A percentile compares a stretch with the other conserved stretches of the same genome.
phyloP scores from a whole-genome alignment of 2,329 filamentous ascomycete species.

The Lasiodiplodia citricola region DNA sequence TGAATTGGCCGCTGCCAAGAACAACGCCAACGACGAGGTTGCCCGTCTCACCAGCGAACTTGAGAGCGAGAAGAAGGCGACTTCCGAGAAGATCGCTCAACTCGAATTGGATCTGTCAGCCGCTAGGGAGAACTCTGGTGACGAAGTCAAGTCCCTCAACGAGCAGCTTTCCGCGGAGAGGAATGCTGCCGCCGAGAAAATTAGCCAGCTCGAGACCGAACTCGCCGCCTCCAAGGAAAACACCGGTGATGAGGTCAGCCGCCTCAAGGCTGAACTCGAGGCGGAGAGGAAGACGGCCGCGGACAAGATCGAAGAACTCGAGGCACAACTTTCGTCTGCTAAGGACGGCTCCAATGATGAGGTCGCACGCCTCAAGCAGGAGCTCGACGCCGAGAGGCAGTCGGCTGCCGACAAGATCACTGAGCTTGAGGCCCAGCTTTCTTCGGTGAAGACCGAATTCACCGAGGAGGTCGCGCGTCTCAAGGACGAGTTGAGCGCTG shows the following conservation, averaged over 20 bases:
- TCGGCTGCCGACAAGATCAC: conserved; percentile 18
- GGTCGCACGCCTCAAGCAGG: conserved; percentile 6
- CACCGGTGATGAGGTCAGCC: conserved; percentile 10
- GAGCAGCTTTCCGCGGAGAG: conserved; percentile 11
- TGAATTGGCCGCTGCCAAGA: conserved; percentile 11
- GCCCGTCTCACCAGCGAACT: conserved; percentile 9
- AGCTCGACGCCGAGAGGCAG: conserved; percentile 19
- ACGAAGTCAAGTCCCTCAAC: conserved; percentile 6
- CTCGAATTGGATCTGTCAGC: conserved; percentile 15
- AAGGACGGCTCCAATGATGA: not conserved
- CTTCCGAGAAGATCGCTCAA: conserved; percentile 4
- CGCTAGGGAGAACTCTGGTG: conserved; percentile 5
- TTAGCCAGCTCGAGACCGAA: conserved; percentile 20
- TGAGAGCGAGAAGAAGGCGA: conserved; percentile 14
- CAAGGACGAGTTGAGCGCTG: conserved; percentile 14
- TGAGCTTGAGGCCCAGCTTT: conserved; percentile 20
- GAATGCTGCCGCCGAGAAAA: conserved; percentile 23
- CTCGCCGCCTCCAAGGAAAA: conserved; percentile 14
- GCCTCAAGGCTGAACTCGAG: conserved; percentile 11
- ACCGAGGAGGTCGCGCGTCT: conserved; percentile 7
- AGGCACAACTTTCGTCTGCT: conserved; percentile 8
- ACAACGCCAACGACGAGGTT: conserved; percentile 12
- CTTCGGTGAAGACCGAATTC: not conserved
- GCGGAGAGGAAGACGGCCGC: conserved; percentile 16
- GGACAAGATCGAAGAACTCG: conserved; percentile 18